phyloP scores from a whole-genome alignment of 345 rosid genomes.

The Rhodomyrtus tomentosa region DNA sequence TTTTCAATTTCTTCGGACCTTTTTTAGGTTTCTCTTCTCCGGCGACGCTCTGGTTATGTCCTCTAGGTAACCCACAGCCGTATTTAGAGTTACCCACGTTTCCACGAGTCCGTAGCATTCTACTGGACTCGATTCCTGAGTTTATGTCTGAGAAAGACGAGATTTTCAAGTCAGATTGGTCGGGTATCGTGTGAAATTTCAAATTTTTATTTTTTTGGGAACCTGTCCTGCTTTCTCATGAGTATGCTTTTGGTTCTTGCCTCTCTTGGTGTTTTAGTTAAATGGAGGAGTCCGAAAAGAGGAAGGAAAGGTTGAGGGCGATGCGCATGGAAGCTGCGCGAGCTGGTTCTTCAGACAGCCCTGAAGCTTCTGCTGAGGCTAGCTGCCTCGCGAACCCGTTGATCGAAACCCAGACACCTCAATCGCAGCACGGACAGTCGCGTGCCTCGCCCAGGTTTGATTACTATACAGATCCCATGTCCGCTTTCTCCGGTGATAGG shows the following conservation, averaged over 20 bases:
- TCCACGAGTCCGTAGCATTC: neutral
- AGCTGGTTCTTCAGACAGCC: conserved; percentile 19
- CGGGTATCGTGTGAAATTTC: neutral
- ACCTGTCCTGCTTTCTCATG: neutral
- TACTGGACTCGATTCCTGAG: neutral
- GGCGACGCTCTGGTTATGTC: neutral
- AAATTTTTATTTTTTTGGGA: neutral
- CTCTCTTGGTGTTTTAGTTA: neutral
- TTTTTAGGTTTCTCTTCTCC: neutral
- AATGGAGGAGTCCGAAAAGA: conserved; percentile 77
- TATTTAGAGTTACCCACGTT: neutral
- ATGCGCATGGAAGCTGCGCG: conserved; percentile 62
- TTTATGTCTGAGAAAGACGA: neutral
- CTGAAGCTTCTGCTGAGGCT: conserved; percentile 15
- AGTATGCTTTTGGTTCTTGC: neutral
- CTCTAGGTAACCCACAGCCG: neutral
- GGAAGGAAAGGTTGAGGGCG: conserved; percentile 62
- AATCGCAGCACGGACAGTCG: conserved; percentile 11
- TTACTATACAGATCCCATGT: conserved; percentile 70
- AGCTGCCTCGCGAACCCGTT: conserved; percentile 58
- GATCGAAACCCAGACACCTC: conserved; percentile 23
- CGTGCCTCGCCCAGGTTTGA: conserved; percentile 39
- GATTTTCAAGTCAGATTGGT: neutral
- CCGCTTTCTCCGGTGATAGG: conserved; percentile 61
- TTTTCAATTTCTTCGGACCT: neutral